These are phyloP conservation scores for Didymella pomorum DNA, from an alignment of 2,329 filamentous ascomycete species.

Conservation along the genomic window DNA sequence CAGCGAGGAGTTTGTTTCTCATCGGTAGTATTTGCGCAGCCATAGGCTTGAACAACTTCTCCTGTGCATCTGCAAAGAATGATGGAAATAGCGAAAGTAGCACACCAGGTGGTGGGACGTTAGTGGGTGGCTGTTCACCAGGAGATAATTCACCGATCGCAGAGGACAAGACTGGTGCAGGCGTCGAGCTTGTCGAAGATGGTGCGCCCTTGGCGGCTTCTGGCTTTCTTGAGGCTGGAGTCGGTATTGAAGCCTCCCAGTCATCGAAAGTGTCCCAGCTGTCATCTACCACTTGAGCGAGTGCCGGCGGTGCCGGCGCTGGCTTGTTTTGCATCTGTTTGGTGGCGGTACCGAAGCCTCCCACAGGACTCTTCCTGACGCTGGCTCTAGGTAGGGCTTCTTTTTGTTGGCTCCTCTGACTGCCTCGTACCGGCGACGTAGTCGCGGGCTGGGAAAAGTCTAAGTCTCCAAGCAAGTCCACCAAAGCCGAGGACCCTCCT, in stretches of 20 bases:
- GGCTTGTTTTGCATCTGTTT: conserved; percentile 18
- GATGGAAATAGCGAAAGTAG: conserved; percentile 79
- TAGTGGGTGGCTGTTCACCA: conserved; percentile 70
- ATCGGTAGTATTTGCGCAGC: conserved; percentile 65
- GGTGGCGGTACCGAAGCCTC: conserved; percentile 27
- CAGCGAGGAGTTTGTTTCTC: conserved; percentile 69
- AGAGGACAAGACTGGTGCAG: conserved; percentile 35
- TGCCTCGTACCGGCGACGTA: conserved; percentile 3
- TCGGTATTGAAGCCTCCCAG: conserved; percentile 49
- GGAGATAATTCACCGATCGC: conserved; percentile 32
- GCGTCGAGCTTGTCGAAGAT: conserved; percentile 6
- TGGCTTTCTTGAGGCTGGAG: conserved; percentile 15
- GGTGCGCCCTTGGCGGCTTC: conserved; percentile 6
- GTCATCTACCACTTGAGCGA: conserved; percentile 38
- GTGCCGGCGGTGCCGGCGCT: conserved; percentile 7
- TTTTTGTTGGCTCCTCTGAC: neutral
- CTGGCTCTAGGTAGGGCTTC: neutral
- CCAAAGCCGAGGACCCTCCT: conserved; percentile 23
- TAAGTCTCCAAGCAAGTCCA: conserved; percentile 41
- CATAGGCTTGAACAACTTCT: conserved; percentile 71
- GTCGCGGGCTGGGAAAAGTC: conserved; percentile 32
- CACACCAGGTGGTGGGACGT: conserved; percentile 87
- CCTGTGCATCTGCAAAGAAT: conserved; percentile 71
- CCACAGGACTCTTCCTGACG: conserved; percentile 19
- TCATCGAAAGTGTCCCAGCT: conserved; percentile 58